Evolutionary conservation across 1,284 basidiomycete genomes (phyloP).

Genomic region (Ustilago sp.): DNA sequence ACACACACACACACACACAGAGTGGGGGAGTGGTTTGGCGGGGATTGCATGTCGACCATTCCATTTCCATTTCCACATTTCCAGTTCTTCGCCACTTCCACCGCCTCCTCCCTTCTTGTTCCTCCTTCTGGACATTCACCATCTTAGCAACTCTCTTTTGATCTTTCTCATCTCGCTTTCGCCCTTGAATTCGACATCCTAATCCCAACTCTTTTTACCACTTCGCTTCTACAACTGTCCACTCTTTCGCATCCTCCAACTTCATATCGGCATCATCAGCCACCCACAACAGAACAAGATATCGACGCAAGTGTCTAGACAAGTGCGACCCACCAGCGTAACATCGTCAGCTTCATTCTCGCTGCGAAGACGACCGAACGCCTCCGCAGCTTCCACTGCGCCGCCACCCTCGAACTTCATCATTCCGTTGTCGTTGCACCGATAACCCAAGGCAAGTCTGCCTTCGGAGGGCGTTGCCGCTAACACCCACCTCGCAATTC

Average conservation of each 20-base stretch:
- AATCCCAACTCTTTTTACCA: not conserved
- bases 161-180: not conserved
- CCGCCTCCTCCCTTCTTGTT: no score
- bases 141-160: no score
- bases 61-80: not conserved
- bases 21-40: not conserved
- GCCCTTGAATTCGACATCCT: not conserved
- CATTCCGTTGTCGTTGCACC: not conserved
- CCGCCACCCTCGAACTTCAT: not conserved
- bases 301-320: not conserved
- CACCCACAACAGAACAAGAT: not conserved
- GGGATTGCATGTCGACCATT: not conserved
- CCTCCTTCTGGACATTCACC: not conserved
- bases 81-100: constrained; percentile 1
- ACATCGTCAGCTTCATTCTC: not conserved
- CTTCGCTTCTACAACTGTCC: no score
- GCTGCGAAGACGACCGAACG: not conserved
- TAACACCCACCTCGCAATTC: no score
- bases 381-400: not conserved
- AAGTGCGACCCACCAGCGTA: not conserved
- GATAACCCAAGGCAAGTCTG: constrained; percentile 8
- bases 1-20: not conserved
- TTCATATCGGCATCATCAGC: constrained; percentile 8
- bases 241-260: not conserved
- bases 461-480: not conserved